Evolutionary conservation across 345 rosid genomes (phyloP), one percentile per base, ranked within the genome.

Genomic region (Lumnitzera littorea): DNA sequence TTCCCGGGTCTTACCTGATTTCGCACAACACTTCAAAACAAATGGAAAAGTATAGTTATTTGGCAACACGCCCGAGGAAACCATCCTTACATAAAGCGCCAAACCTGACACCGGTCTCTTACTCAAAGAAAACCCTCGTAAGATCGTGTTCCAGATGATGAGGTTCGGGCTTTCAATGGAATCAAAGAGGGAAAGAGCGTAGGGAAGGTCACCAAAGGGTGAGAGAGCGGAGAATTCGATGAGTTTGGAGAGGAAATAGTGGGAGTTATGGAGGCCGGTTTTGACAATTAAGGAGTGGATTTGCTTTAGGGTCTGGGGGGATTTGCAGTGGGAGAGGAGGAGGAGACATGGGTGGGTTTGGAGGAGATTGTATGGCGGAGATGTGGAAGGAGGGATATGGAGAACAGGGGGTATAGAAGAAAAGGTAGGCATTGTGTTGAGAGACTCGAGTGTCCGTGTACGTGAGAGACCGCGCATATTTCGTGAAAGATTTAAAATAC

Each of bases 241-340:
- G 69, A 85, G 86, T 77, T 85, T 88, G 75, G 85, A 80, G 17
- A 84, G 86, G 17, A 84, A 83, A 62, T 77, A 86, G 36, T 81
- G 86, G 82, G 85, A 74, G 62, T 76, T 77, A 79, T 86, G 89
- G 77, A 84, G 91, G 23, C 95, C 95, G 0, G 84, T 79, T 58
- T 75, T 86, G 78, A 89, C 63, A 53, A 84, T 56, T 13, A 76
- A 86, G 68, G 80, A 71, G 77, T 86, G 95, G 67, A 74, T 72
- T 67, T 80, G 80, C 57, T 67, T 80, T 58, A 89, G 74, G 48
- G 72, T 70, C 57, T 71, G 63, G 48, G 63, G 68, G 74, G 59
- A 70, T 63, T 55, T 81, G 85, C 91, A 89, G 16, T 62, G 66
- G 60, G 77, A 72, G 72, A 87, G 87, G 54, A 81, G 95, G 48